Percentiles rank a stretch among this genome's conserved stretches.
Conservation (phyloP, 306 rosid genomes). For the Cucumis hystrix region DNA sequence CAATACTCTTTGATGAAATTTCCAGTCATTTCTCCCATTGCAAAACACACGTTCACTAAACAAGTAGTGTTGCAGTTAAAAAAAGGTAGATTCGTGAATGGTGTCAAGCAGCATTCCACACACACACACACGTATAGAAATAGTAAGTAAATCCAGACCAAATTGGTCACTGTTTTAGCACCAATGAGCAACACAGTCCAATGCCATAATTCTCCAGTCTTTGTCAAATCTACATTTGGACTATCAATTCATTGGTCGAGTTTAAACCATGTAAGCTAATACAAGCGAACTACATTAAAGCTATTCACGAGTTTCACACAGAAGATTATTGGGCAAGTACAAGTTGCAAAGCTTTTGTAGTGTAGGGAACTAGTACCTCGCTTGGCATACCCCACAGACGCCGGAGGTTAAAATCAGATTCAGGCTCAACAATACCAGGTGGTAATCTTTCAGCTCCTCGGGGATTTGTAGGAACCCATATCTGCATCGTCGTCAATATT, state of each 20-base stretch:
- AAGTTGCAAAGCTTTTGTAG: conserved; percentile 3
- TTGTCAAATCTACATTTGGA: background rate
- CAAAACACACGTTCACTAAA: background rate
- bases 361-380: conserved; percentile 37
- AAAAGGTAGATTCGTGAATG: background rate
- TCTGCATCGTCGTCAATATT: conserved; percentile 36
- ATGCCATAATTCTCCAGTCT: background rate
- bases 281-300: background rate
- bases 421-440: conserved; percentile 50
- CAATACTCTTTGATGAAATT: background rate
- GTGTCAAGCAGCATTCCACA: background rate
- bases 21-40: background rate
- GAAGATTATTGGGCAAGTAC: background rate
- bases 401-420: conserved; percentile 69
- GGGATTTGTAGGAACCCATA: conserved; percentile 89
- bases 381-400: conserved; percentile 67
- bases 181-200: background rate
- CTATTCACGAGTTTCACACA: background rate
- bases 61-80: background rate
- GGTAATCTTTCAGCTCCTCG: conserved; percentile 80
- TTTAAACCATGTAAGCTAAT: background rate
- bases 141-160: background rate
- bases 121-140: too few relatives aligned
- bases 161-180: background rate
- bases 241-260: background rate